phyloP scores from a whole-genome alignment of 139 green algal genomes.

The Chlamydomonas urium region DNA sequence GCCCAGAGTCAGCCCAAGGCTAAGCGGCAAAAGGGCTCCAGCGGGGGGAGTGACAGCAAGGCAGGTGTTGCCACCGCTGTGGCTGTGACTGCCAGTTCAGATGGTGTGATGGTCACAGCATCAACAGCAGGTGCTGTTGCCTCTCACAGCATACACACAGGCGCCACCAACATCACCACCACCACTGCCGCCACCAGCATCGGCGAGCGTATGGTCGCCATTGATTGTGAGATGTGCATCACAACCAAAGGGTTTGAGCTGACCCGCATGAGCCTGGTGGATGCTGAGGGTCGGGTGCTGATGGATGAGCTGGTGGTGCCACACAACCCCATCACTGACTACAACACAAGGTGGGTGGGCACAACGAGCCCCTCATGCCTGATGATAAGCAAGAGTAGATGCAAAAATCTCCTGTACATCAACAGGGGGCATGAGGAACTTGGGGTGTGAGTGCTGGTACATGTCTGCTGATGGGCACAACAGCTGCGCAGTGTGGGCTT shows the following conservation, averaged over 20 bases:
- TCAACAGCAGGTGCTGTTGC: neutral
- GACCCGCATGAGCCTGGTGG: constrained; percentile 63
- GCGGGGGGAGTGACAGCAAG: constrained; percentile 13
- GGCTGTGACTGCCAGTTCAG: too few species aligned
- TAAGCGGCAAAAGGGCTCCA: too few species aligned
- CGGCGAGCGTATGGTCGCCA: constrained; percentile 48
- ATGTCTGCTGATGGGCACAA: too few species aligned
- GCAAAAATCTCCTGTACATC: too few species aligned
- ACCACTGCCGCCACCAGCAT: constrained; percentile 7
- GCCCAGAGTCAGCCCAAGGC: too few species aligned
- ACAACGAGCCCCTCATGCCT: too few species aligned
- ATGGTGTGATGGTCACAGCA: too few species aligned
- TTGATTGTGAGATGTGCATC: constrained; percentile 90
- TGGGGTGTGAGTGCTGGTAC: too few species aligned
- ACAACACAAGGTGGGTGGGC: too few species aligned
- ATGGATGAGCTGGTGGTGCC: constrained; percentile 82
- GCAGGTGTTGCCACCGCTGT: neutral
- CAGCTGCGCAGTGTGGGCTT: too few species aligned
- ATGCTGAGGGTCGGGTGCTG: constrained; percentile 43
- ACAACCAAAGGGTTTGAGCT: constrained; percentile 69
- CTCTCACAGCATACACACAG: neutral
- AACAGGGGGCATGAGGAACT: too few species aligned
- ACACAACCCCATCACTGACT: constrained; percentile 75
- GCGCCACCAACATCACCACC: constrained; percentile 16
- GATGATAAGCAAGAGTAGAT: too few species aligned